Base-by-base conservation (phyloP, 352 stramenopile species). In the Globisporangium spinosum region DNA sequence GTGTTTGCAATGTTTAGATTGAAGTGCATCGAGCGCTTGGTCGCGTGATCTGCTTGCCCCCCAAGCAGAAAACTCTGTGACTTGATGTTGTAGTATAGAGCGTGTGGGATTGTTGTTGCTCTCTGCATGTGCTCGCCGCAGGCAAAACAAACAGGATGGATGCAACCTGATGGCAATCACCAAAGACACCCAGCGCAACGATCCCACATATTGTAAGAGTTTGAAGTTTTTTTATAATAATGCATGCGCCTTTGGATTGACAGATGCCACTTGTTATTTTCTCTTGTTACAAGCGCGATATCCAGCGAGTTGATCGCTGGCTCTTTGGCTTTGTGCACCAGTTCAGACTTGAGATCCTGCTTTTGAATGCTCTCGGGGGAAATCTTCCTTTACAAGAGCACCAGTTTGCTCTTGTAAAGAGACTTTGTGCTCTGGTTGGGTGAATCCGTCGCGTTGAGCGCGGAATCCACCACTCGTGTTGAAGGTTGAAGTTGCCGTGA, bases 21-120 rank as follows among this genome's bases (percentile, higher is more conserved):
- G 73, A 87, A 67, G 72, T 83, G 54, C 78, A 86, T 62, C 74
- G 76, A 51, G 78, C 66, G 25, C 61, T 87, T 61, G 78, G 76
- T 27, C 78, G 79, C 32, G 69, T 87, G 35, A 62, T 87, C 10
- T 70, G 70, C 34, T 61, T 83, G 17, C 69, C 73, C 9, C 54
- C 63, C 3, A 60, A 65, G 45, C 60, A 45, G 25, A 49, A 56
- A 29, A 17, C 23, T 62, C 29, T 12, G 27, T 65, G 27, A 57
- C 12, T 49, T 62, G 32, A 10, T 49, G 29, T 62, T 49, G 56
- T 62, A 25, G 32, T 47, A 17, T 38, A 23, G 56, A 23, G 20
- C 12, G 7, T 61, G 32, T 15, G 32, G 9, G 20, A 13, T 22
- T n/a, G 32, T 23, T 32, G 32, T 13, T 62, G 56, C 29, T 49